Evolutionary conservation across 176 grass and related monocot genomes (phyloP), one percentile per base, ranked within the genome.

Genomic region (Triticum urartu): DNA sequence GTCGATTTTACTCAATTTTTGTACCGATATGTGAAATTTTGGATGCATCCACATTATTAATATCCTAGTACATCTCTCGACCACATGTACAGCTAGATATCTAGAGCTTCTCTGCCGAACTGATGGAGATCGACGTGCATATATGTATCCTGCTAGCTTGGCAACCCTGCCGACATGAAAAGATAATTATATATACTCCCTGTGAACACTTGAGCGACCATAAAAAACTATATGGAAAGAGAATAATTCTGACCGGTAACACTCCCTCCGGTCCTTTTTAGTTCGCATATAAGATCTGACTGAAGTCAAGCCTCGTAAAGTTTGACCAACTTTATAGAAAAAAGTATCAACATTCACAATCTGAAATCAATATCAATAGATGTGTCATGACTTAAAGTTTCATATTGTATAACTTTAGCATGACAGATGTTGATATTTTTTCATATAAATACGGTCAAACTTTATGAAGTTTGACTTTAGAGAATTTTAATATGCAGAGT

Each of bases 111-210:
- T 39, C 50, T 62, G n/a, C 35, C 22, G 4, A 43, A 17, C 50
- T 76, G 36, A 68, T 52, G 20, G 79, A 68, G 64, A 68, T 75
- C 10, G 42, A 18, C 72, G 38, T 58, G 34, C 14, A 54, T 54
- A 54, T 54, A 0, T 18, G 1, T 54, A 54, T 54, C 50, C 50
- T 54, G 15, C 50, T 54, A 54, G 15, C 42, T 21, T 28, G 62
- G 14, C n/a, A 45, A 42, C 25, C 11, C 67, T 73, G 77, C 77
- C 85, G 85, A 87, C 85, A 87, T 38, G 58, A 12, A 10, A 33
- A 17, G 26, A 11, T 59, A 59, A 54, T 4, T 18, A 7, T 54
- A 54, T 54, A 7, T 54, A 54, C 28, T 54, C 50, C 15, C 1
- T 40, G 24, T 38, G 73, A 74, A 78, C 43, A 56, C 26, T 72